Base-by-base conservation (phyloP, 2,329 filamentous ascomycete genomes). In the Tolypocladium paradoxum region DNA sequence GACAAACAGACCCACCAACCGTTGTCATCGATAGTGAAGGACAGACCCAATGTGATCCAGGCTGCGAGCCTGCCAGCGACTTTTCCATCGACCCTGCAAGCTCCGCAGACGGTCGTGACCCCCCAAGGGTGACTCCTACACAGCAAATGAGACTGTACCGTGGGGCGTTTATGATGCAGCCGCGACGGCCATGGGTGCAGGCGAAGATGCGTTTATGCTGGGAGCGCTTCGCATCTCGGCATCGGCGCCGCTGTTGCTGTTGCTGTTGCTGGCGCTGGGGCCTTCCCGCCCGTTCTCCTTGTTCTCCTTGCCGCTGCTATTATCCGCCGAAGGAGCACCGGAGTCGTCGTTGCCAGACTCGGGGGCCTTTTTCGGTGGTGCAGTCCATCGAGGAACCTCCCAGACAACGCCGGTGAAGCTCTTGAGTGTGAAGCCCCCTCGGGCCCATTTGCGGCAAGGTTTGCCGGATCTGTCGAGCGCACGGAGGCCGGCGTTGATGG, bases 401-500 rank as follows among this genome's bases (percentile, higher is more conserved):
- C 91, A 96, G 34, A 81, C 66, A 18, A 90, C 81, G 51, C 92
- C 92, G 1, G 92, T 96, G 68, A 97, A 97, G 69, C 86, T 95
- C 77, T 95, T 96, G 61, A 97, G 76, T 49, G 77, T 79, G 67
- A 97, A 89, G 53, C 84, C 81, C 58, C 90, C 90, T 69, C 85
- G 88, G 66, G 83, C 78, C 93, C 93, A 99, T 68, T 85, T 91
- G 59, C 92, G 88, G 70, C 91, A 96, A 11, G 93, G 91, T 64
- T 92, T 88, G 60, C 92, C 92, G 8, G 87, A 87, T 56, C 92
- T 85, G 70, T 99, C 93, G 58, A 99, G 87, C 14, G 93, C 92
- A 53, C 93, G 89, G 49, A 99, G 84, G 51, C 90, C 89, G 52
- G 93, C 93, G 67, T 99, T 99, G 77, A 99, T 99, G 55, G 92